Conservation (phyloP, 371 early-diverging fungal genomes). For the Batkoa obscura region DNA sequence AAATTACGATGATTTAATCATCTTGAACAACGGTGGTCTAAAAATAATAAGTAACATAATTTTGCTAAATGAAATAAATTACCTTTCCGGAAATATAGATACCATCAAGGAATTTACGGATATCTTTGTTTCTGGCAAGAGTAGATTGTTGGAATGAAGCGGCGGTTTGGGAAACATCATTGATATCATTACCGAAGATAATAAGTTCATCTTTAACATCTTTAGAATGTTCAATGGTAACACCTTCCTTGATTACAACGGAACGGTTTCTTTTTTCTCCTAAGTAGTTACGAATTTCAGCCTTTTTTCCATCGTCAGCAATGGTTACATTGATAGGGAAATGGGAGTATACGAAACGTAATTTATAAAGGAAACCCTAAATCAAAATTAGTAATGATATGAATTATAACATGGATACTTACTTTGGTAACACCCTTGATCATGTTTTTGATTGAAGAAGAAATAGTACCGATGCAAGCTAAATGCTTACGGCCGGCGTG, state of each 20-base stretch:
- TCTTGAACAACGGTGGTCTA: conserved; percentile 4
- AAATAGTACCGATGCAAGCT: conserved; percentile 95
- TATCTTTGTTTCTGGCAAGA: conserved; percentile 86
- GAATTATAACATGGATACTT: not conserved
- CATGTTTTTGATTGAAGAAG: conserved; percentile 94
- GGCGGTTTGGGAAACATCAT: conserved; percentile 91
- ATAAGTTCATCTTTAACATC: conserved; percentile 93
- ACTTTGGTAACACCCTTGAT: conserved; percentile 95
- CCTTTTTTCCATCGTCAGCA: conserved; percentile 51
- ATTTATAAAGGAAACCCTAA: conserved; percentile 96
- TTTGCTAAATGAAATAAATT: not conserved
- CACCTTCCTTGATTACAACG: conserved; percentile 85
- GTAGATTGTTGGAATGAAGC: conserved; percentile 78
- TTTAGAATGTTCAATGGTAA: conserved; percentile 61
- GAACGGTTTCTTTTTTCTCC: conserved; percentile 93
- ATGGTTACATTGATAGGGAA: conserved; percentile 99
- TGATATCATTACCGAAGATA: conserved; percentile 90
- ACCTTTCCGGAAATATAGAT: conserved; percentile 86
- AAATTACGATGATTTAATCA: not conserved
- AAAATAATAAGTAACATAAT: not conserved
- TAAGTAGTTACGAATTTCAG: conserved; percentile 99
- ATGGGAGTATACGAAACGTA: conserved; percentile 99
- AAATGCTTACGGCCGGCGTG: conserved; percentile 96
- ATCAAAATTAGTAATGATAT: not conserved
- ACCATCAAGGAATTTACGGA: conserved; percentile 99